These are phyloP conservation scores for Pythium aquatile DNA, from an alignment of 352 stramenopile genomes.

Conservation along the genomic window DNA sequence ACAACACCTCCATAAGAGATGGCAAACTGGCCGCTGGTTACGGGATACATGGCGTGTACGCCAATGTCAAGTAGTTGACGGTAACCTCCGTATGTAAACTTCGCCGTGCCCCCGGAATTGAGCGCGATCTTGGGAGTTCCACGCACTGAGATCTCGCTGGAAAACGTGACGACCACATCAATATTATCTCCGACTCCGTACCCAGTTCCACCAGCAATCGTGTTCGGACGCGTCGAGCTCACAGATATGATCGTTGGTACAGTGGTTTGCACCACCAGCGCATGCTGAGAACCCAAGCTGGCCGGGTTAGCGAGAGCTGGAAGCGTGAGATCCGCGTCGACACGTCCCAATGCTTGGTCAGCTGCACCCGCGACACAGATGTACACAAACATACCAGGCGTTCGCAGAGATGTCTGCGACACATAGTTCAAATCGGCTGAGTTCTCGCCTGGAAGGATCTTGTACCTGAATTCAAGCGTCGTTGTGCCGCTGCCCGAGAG, in stretches of 20 bases:
- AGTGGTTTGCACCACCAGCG: conserved; percentile 43
- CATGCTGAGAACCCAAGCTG: conserved; percentile 36
- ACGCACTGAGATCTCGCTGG: conserved; percentile 46
- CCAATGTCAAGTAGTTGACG: conserved; percentile 71
- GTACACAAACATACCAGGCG: conserved; percentile 17
- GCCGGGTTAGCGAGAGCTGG: conserved; percentile 21
- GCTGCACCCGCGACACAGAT: conserved; percentile 17
- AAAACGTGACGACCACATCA: conserved; percentile 65
- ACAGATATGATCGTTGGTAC: conserved; percentile 41
- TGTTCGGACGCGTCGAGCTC: conserved; percentile 41
- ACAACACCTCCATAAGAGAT: conserved; percentile 40
- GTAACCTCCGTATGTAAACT: conserved; percentile 49
- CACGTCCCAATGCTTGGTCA: background rate
- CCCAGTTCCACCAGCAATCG: conserved; percentile 24
- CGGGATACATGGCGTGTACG: conserved; percentile 41
- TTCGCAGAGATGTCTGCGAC: conserved; percentile 41
- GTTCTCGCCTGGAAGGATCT: conserved; percentile 43
- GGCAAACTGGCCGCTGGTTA: conserved; percentile 66
- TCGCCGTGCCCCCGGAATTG: conserved; percentile 47
- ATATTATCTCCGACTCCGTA: conserved; percentile 75
- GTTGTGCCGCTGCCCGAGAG: conserved; percentile 44
- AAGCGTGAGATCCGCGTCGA: conserved; percentile 44
- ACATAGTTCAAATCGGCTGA: conserved; percentile 52
- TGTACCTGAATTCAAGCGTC: conserved; percentile 65
- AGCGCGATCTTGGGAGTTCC: conserved; percentile 44